phyloP scores from a whole-genome alignment of 768 basidiomycete species.

The Phaffia australis region DNA sequence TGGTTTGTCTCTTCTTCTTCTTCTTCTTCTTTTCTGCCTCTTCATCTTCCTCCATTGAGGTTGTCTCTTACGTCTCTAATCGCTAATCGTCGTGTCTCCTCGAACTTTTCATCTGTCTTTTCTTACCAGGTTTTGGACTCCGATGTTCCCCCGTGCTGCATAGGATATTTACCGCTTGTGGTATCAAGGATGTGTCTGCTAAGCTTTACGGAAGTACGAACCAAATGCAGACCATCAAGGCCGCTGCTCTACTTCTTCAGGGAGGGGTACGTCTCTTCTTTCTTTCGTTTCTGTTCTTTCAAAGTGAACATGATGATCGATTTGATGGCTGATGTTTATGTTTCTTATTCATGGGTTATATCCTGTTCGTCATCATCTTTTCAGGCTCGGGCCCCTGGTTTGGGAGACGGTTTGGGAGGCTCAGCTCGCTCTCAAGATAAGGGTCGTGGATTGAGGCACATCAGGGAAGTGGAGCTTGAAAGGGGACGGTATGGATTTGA shows the following conservation, averaged over 20 bases:
- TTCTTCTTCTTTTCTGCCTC: background rate
- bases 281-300: background rate
- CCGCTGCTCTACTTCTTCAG: slow-evolving; percentile 68
- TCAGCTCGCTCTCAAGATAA: slow-evolving; percentile 59
- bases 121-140: slow-evolving; percentile 71
- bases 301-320: no score
- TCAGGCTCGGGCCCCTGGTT: slow-evolving; percentile 34
- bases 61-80: background rate
- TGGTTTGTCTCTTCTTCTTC: slow-evolving; percentile 32
- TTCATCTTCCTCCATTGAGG: background rate
- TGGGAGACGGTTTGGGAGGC: slow-evolving; percentile 76
- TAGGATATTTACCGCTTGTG: slow-evolving; percentile 75
- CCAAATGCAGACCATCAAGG: slow-evolving; percentile 74
- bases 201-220: slow-evolving; percentile 93
- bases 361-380: background rate
- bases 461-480: slow-evolving; percentile 65
- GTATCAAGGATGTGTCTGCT: slow-evolving; percentile 86
- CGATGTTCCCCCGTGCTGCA: slow-evolving; percentile 81
- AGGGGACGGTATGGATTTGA: slow-evolving; percentile 67
- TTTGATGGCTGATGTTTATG: background rate
- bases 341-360: background rate
- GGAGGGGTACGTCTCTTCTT: slow-evolving; percentile 48
- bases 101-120: background rate
- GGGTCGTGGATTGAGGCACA: slow-evolving; percentile 58
- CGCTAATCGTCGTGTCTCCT: background rate